Evolutionary conservation across 495 filamentous ascomycete species (phyloP), one percentile per base, ranked within the genome.

Genomic region (Letharia columbiana): DNA sequence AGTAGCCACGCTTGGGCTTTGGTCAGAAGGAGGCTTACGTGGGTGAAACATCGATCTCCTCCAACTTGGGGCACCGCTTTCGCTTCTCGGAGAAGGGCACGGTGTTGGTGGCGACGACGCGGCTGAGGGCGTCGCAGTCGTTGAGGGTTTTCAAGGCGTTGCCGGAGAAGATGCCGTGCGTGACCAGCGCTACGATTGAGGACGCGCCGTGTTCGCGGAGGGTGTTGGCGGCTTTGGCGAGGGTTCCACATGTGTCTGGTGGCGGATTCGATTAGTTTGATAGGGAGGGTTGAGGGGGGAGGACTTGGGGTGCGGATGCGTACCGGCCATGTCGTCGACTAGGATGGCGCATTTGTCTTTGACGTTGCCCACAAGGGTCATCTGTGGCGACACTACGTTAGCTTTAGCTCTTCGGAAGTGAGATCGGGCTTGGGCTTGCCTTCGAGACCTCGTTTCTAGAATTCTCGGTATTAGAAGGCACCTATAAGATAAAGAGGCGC

Each of bases 21-120:
- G 23, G 31, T 10, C 17, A 20, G 45, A 79, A 69, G 37, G 49
- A 57, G 20, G 33, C 35, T 56, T 66, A 65, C 33, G 94, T 98
- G 49, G 92, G 90, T 75, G 88, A 90, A 69, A 98, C 89, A 77
- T 98, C 93, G 72, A 98, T 96, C 39, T 91, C 92, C 71, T 89
- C 83, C 50, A 98, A 80, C 76, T 87, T 89, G 67, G 84, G 81
- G 73, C 94, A 98, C 40, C 71, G 68, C 74, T 86, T 84, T 73
- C 89, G 87, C 82, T 95, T 97, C 72, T 89, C 89, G 62, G 83
- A 82, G 65, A 96, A 85, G 49, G 93, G 93, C 39, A 98, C 91
- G n/a, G 92, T 98, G 77, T 98, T 98, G 41, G 95, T 98, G 61
- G 97, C 93, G 18, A 98, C 91, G 10, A 98, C 76, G 64, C 86